phyloP scores from a whole-genome alignment of 2,329 filamentous ascomycete genomes.

The Huntiella decipiens region DNA sequence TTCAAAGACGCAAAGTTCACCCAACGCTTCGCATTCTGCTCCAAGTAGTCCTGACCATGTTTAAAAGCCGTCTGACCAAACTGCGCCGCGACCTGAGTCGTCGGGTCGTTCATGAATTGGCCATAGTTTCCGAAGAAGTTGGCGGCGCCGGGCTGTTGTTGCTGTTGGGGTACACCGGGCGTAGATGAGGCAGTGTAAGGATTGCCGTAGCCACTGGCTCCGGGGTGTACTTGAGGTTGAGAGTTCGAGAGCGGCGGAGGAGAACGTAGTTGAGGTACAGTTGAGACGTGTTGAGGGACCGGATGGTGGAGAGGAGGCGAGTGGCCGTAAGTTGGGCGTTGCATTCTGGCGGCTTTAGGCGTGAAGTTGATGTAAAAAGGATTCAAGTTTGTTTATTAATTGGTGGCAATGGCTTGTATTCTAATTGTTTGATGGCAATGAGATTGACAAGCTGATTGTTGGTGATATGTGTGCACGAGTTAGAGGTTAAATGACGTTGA shows the following conservation, averaged over 20 bases:
- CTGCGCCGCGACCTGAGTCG: slow-evolving; percentile 85
- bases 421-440: neutral
- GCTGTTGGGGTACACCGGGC: slow-evolving; percentile 1
- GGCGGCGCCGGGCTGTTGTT: slow-evolving; percentile 16
- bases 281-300: slow-evolving; percentile 94
- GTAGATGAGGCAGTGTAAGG: slow-evolving; percentile 42
- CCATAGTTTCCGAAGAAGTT: slow-evolving; percentile 57
- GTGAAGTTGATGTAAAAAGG: neutral
- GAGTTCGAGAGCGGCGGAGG: slow-evolving; percentile 62
- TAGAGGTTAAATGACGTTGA: neutral
- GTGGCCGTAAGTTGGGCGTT: slow-evolving; percentile 66
- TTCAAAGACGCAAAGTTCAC: slow-evolving; percentile 86
- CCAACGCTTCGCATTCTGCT: slow-evolving; percentile 72
- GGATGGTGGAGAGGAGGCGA: slow-evolving; percentile 93
- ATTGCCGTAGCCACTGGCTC: slow-evolving; percentile 42
- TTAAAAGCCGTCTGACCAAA: slow-evolving; percentile 82
- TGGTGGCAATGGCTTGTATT: neutral
- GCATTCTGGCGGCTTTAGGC: slow-evolving; percentile 38
- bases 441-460: neutral
- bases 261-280: slow-evolving; percentile 88
- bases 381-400: neutral
- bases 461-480: neutral
- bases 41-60: slow-evolving; percentile 83
- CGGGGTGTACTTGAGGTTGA: slow-evolving; percentile 28
- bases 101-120: slow-evolving; percentile 88